Evolutionary conservation across 2,329 filamentous ascomycete species (phyloP), one percentile per base, ranked within the genome.

Genomic region (Intubia oerlemansii): DNA sequence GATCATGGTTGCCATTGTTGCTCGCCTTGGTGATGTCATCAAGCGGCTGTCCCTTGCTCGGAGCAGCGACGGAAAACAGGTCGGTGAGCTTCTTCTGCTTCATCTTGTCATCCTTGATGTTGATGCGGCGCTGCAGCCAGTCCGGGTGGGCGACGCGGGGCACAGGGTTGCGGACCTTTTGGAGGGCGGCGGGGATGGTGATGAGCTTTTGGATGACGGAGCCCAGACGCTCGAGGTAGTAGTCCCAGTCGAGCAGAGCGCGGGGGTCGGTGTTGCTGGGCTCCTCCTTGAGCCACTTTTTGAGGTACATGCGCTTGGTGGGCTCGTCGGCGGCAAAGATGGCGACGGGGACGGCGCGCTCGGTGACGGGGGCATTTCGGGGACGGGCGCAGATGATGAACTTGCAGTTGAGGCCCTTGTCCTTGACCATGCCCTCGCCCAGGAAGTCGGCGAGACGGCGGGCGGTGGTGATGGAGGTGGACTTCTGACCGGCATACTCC

Each of bases 21-120:
- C 49, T 67, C 48, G 60, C 47, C 64, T 90, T 53, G 45, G 66
- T 60, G 54, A 80, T 74, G 39, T 85, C 78, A 10, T 69, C 66
- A 15, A 91, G 49, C 0, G 80, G 76, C 25, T 60, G 68, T 46
- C 27, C 18, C 18, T 24, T 26, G 20, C 22, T 28, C 76, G 43
- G 17, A 2, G 45, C 59, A n/a, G n/a, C n/a, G n/a, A n/a, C n/a
- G 19, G 19, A 21, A 44, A 98, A 92, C 41, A 92, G 57, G 43
- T 95, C 88, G 0, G 85, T 98, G 58, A 99, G 76, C 54, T 98
- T 98, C 56, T 84, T 91, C 53, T 99, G 88, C 57, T 98, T 92
- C 61, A 95, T 75, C 46, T 76, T 84, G 53, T 99, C 88, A 32
- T 98, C 88, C 49, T 93, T 95, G 48, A 76, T 74, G 39, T 88